A percentile compares a stretch with the other conserved stretches of the same genome.
Conservation (phyloP, 2,329 filamentous ascomycete species). For the Bisporella sp. region DNA sequence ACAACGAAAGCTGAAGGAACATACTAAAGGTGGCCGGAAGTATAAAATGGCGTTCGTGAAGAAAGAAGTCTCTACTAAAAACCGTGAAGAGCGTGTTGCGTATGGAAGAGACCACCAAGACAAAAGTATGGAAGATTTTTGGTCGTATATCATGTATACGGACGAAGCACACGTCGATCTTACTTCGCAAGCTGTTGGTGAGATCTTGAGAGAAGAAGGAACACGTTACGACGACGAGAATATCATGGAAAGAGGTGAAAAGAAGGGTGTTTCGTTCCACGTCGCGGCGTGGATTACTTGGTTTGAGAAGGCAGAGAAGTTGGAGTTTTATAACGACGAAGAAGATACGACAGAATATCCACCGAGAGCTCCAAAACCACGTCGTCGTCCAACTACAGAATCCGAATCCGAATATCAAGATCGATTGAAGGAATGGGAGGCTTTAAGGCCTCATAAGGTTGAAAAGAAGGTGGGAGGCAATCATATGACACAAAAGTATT, state of each 20-base stretch:
- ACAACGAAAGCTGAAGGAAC: not conserved
- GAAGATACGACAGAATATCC: too few species aligned
- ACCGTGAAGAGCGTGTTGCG: not conserved
- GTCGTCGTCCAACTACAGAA: too few species aligned
- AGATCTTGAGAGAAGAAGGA: constrained; percentile 6
- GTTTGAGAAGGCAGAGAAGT: constrained; percentile 5
- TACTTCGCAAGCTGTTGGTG: constrained; percentile 1
- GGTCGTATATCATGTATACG: constrained; percentile 4
- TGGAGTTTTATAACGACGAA: constrained; percentile 1
- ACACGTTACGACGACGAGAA: constrained; percentile 6
- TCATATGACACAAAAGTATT: too few species aligned
- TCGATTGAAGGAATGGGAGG: too few species aligned
- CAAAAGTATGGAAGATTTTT: not conserved
- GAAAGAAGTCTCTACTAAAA: not conserved
- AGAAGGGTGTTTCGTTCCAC: constrained; percentile 6
- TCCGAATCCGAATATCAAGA: too few species aligned
- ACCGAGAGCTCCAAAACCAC: too few species aligned
- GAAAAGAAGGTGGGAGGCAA: too few species aligned
- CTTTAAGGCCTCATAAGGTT: too few species aligned
- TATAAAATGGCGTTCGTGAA: not conserved
- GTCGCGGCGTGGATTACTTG: constrained; percentile 7
- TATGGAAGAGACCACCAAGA: not conserved
- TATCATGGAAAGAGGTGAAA: constrained; percentile 6
- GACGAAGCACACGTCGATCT: constrained; percentile 11
- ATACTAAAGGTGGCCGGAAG: not conserved